Evolutionary conservation across 2,329 filamentous ascomycete genomes (phyloP).

Genomic region (Epichloe gansuensis): DNA sequence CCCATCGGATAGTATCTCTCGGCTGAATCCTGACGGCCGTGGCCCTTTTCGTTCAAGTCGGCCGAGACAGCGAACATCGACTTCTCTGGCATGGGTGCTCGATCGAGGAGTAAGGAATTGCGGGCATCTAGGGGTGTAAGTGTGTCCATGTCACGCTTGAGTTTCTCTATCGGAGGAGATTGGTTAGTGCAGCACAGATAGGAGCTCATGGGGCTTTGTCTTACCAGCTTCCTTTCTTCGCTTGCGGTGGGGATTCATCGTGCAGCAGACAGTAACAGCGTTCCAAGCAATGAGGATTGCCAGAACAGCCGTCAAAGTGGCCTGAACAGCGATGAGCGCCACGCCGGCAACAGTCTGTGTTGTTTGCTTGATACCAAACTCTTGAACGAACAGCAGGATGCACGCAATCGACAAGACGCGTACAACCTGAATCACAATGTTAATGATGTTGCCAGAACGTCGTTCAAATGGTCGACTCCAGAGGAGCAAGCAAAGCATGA

Average conservation of each 20-base stretch:
- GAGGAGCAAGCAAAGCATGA: constrained; percentile 67
- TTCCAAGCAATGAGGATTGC: constrained; percentile 85
- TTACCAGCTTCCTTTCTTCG: constrained; percentile 82
- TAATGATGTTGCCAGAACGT: constrained; percentile 82
- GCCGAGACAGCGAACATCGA: constrained; percentile 32
- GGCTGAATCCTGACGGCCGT: constrained; percentile 17
- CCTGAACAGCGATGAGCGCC: constrained; percentile 87
- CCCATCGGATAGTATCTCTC: constrained; percentile 19
- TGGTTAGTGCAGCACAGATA: constrained; percentile 13
- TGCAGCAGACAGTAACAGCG: constrained; percentile 68
- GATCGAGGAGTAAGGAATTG: constrained; percentile 70
- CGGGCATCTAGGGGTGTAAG: constrained; percentile 79
- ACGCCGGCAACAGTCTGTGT: constrained; percentile 90
- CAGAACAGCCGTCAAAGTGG: constrained; percentile 65
- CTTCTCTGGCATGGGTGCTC: constrained; percentile 20
- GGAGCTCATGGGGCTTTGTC: constrained; percentile 17
- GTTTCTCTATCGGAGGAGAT: constrained; percentile 46
- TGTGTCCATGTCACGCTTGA: constrained; percentile 62
- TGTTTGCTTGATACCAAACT: constrained; percentile 78
- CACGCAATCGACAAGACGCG: constrained; percentile 79
- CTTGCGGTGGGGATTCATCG: constrained; percentile 81
- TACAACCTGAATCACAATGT: constrained; percentile 80
- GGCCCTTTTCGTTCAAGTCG: constrained; percentile 23
- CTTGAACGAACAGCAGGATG: constrained; percentile 85
- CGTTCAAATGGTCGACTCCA: constrained; percentile 81